These are phyloP conservation scores for Coemansia sp. DNA, from an alignment of 371 early-diverging fungal genomes.

Conservation along the genomic window DNA sequence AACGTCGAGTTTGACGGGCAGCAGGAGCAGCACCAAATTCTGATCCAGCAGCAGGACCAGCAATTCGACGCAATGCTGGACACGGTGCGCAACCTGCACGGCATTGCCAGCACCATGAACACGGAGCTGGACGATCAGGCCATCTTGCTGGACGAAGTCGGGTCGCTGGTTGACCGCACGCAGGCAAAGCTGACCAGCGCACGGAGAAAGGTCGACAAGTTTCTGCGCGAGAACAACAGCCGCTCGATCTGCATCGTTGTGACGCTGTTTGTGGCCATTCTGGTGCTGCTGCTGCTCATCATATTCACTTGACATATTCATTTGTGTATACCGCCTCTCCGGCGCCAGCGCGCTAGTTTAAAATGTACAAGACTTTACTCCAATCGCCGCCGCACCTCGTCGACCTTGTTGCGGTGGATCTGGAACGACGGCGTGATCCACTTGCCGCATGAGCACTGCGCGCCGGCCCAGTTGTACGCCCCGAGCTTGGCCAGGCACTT, in stretches of 20 bases:
- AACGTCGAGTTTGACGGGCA: constrained; percentile 36
- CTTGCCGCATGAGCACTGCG: constrained; percentile 81
- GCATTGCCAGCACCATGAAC: constrained; percentile 65
- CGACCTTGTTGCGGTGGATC: constrained; percentile 76
- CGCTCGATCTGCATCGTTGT: constrained; percentile 30
- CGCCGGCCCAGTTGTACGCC: constrained; percentile 79
- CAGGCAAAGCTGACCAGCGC: constrained; percentile 58
- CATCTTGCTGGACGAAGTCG: constrained; percentile 49
- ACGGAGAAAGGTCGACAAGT: constrained; percentile 53
- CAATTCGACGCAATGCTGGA: constrained; percentile 61
- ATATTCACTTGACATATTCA: constrained; percentile 45
- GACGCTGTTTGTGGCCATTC: constrained; percentile 41
- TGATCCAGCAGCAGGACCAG: constrained; percentile 62
- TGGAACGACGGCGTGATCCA: constrained; percentile 88
- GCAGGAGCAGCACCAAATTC: constrained; percentile 50
- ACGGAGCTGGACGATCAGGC: constrained; percentile 66
- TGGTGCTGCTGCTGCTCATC: constrained; percentile 57
- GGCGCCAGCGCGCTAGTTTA: constrained; percentile 1
- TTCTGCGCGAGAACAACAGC: constrained; percentile 41
- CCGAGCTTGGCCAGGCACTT: constrained; percentile 84
- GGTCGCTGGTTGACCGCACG: constrained; percentile 57
- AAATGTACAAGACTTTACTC: not conserved
- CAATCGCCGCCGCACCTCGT: constrained; percentile 52
- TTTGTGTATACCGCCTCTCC: not conserved
- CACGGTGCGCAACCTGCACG: constrained; percentile 63